phyloP scores from a whole-genome alignment of 116 monocot species.

The Zostera marina region DNA sequence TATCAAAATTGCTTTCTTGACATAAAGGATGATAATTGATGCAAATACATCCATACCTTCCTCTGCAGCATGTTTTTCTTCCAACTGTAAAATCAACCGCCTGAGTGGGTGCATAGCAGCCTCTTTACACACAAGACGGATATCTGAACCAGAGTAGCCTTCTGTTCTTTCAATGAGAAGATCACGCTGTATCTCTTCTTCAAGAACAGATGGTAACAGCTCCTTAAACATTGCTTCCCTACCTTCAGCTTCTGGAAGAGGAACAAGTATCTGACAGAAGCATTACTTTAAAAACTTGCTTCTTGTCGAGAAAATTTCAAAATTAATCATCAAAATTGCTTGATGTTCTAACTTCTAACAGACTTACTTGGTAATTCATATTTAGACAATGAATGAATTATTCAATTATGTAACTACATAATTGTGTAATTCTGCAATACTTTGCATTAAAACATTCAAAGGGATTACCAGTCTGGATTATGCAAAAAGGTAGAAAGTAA shows the following conservation, averaged over 20 bases:
- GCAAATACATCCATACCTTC: conserved; percentile 40
- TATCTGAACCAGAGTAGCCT: conserved; percentile 96
- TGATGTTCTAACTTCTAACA: no score
- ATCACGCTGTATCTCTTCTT: conserved; percentile 49
- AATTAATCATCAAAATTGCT: no score
- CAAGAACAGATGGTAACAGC: conserved; percentile 42
- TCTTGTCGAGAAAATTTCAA: no score
- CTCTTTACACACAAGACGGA: conserved; percentile 93
- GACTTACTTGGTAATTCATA: no score
- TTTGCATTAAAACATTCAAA: no score
- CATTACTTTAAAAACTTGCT: neutral
- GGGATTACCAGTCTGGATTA: no score
- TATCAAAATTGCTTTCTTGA: neutral
- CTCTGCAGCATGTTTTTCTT: conserved; percentile 40
- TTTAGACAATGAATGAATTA: no score
- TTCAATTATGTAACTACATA: no score
- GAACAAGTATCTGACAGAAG: conserved; percentile 66
- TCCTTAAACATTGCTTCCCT: conserved; percentile 81
- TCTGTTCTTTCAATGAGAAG: conserved; percentile 67
- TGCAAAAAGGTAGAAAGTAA: no score
- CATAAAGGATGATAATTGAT: neutral
- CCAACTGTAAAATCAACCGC: conserved; percentile 59
- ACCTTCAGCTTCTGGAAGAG: conserved; percentile 91
- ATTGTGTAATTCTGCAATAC: no score
- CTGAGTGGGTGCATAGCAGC: conserved; percentile 98